These are phyloP conservation scores for Dionaea muscipula DNA, from an alignment of 179 eudicot species.

Conservation along the genomic window DNA sequence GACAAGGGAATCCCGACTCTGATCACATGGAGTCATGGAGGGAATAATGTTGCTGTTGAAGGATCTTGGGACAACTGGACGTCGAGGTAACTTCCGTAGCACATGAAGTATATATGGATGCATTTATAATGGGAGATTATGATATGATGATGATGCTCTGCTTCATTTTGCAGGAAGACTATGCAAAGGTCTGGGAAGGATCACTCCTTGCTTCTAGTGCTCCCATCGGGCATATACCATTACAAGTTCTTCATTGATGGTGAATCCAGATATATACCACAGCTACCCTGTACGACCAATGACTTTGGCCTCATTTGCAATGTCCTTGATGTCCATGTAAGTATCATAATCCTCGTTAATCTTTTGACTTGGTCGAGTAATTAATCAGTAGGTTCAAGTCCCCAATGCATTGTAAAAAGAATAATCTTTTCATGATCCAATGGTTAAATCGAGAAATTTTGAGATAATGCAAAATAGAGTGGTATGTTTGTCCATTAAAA, in stretches of 20 bases:
- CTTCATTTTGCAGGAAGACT: conserved; percentile 66
- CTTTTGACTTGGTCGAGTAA: too few species aligned
- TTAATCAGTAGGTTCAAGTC: too few species aligned
- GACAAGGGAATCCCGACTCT: conserved; percentile 65
- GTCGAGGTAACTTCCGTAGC: conserved; percentile 48
- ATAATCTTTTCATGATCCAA: too few species aligned
- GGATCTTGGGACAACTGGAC: conserved; percentile 93
- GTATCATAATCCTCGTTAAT: too few species aligned
- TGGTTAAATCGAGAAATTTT: too few species aligned
- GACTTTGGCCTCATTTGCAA: conserved; percentile 62
- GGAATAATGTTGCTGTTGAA: conserved; percentile 61
- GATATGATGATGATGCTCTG: too few species aligned
- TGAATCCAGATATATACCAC: conserved; percentile 48
- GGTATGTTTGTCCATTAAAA: too few species aligned
- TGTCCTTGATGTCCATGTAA: conserved; percentile 62
- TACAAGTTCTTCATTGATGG: conserved; percentile 78
- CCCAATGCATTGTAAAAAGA: too few species aligned
- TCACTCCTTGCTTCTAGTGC: conserved; percentile 60
- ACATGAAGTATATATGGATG: too few species aligned
- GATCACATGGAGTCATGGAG: conserved; percentile 82
- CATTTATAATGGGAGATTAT: too few species aligned
- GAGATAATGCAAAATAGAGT: too few species aligned
- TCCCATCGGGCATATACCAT: conserved; percentile 76
- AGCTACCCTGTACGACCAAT: conserved; percentile 53
- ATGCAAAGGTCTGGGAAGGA: conserved; percentile 69